Conservation (phyloP, 805 yeast genomes). For the Cyberlindnera sargentensis region DNA sequence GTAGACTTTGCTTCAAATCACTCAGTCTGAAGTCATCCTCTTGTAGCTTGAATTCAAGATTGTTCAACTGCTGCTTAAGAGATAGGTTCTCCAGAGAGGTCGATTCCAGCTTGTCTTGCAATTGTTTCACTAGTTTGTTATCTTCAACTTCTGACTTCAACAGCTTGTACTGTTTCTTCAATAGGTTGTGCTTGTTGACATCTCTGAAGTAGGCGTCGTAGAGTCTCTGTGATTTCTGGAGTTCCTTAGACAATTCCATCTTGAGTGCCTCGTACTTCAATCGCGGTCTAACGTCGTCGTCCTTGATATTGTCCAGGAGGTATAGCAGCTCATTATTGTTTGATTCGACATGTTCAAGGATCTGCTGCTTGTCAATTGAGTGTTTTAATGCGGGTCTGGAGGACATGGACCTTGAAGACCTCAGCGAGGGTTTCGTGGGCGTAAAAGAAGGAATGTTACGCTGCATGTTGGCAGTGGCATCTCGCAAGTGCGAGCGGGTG, state of each 20-base stretch:
- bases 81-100: slow-evolving; percentile 10
- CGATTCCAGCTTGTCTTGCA: slow-evolving; percentile 9
- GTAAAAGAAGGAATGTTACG: slow-evolving; percentile 4
- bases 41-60: slow-evolving; percentile 3
- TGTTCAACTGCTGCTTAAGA: slow-evolving; percentile 15
- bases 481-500: slow-evolving; percentile 7
- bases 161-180: slow-evolving; percentile 8
- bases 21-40: slow-evolving; percentile 11
- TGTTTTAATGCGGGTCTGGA: background rate
- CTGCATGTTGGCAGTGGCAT: slow-evolving; percentile 16
- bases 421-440: background rate
- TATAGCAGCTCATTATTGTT: slow-evolving; percentile 21
- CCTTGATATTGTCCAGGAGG: slow-evolving; percentile 19
- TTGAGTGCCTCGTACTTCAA: slow-evolving; percentile 22
- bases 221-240: slow-evolving; percentile 27
- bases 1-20: slow-evolving; percentile 9
- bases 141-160: background rate
- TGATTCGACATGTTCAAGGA: slow-evolving; percentile 21
- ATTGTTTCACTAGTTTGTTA: background rate
- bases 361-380: background rate
- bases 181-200: slow-evolving; percentile 25
- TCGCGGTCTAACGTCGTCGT: slow-evolving; percentile 3
- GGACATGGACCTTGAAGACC: too few relatives aligned
- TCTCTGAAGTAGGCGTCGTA: slow-evolving; percentile 30
- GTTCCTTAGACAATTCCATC: slow-evolving; percentile 26